Percentiles rank a stretch among this genome's conserved stretches.
phyloP scores from a whole-genome alignment of 2,329 filamentous ascomycete species.

The Exophiala alcalophila region DNA sequence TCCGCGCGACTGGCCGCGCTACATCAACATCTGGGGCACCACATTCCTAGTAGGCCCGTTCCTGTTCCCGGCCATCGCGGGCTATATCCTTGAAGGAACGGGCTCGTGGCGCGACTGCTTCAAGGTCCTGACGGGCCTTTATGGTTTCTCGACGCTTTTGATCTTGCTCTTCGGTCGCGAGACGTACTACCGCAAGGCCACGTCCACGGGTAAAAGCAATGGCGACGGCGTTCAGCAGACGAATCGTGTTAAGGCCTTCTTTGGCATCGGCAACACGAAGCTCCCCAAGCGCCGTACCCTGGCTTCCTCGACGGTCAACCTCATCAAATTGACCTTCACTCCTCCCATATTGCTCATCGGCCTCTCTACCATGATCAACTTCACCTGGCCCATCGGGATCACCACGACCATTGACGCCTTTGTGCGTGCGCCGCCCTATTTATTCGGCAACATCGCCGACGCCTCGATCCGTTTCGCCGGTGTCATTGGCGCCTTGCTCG shows the following conservation, averaged over 20 bases:
- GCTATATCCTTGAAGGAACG: conserved; percentile 37
- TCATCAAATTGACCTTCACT: conserved; percentile 33
- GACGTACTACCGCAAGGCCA: conserved; percentile 33
- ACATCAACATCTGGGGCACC: conserved; percentile 42
- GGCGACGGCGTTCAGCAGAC: conserved; percentile 10
- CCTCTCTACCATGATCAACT: conserved; percentile 37
- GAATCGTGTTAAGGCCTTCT: conserved; percentile 31
- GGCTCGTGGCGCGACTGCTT: conserved; percentile 36
- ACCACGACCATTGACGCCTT: conserved; percentile 38
- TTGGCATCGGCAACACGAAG: conserved; percentile 35
- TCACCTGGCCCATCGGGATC: conserved; percentile 42
- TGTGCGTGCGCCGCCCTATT: conserved; percentile 36
- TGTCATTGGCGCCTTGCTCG: conserved; percentile 36
- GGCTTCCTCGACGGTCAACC: conserved; percentile 30
- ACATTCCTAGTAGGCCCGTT: conserved; percentile 40
- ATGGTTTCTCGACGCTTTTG: conserved; percentile 36
- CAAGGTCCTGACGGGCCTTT: conserved; percentile 37
- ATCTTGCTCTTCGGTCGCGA: conserved; percentile 38
- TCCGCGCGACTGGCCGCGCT: conserved; percentile 36
- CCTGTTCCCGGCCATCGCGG: conserved; percentile 38
- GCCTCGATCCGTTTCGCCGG: conserved; percentile 40
- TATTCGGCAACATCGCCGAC: conserved; percentile 37
- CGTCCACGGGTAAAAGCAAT: no score
- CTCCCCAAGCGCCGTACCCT: conserved; percentile 33
- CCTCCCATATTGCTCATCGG: conserved; percentile 16